Evolutionary conservation across 2,329 filamentous ascomycete species (phyloP).

Genomic region (Pseudonectria buxi): DNA sequence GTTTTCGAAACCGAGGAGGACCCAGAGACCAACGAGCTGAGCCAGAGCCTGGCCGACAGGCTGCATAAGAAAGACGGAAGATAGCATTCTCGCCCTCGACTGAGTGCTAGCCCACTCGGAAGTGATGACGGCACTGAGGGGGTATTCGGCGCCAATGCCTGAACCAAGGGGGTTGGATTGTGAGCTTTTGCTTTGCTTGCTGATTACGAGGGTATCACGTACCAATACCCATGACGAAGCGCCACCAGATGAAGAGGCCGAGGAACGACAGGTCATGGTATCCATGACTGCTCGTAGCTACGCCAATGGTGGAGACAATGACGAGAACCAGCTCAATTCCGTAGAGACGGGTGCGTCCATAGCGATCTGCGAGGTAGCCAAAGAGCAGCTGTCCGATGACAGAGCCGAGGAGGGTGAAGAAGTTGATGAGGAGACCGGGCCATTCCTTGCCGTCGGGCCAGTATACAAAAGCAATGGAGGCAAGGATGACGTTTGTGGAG

Average conservation of each 20-base stretch:
- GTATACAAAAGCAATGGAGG: conserved; percentile 46
- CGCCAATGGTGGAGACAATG: conserved; percentile 50
- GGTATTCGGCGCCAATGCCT: conserved; percentile 64
- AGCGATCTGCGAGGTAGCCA: conserved; percentile 47
- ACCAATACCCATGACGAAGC: conserved; percentile 49
- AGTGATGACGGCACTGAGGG: conserved; percentile 59
- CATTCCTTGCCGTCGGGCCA: conserved; percentile 40
- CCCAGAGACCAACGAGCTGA: conserved; percentile 53
- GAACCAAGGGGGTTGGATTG: conserved; percentile 4
- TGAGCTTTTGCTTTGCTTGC: conserved; percentile 1
- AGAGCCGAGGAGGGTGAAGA: conserved; percentile 46
- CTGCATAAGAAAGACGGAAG: conserved; percentile 63
- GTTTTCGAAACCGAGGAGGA: conserved; percentile 39
- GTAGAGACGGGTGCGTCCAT: conserved; percentile 48
- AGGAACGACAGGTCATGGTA: conserved; percentile 44
- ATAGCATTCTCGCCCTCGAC: conserved; percentile 61
- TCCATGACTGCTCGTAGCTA: conserved; percentile 45
- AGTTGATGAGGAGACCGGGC: conserved; percentile 43
- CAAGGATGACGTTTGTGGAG: conserved; percentile 48
- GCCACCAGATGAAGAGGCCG: conserved; percentile 46
- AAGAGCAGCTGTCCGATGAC: conserved; percentile 46
- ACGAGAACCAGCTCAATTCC: conserved; percentile 51
- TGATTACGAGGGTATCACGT: conserved; percentile 8
- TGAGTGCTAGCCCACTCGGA: conserved; percentile 58
- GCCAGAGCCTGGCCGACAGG: conserved; percentile 60